These are phyloP conservation scores for Yamadazyma trypodendri DNA, from an alignment of 1,139 yeast species.

Conservation along the genomic window DNA sequence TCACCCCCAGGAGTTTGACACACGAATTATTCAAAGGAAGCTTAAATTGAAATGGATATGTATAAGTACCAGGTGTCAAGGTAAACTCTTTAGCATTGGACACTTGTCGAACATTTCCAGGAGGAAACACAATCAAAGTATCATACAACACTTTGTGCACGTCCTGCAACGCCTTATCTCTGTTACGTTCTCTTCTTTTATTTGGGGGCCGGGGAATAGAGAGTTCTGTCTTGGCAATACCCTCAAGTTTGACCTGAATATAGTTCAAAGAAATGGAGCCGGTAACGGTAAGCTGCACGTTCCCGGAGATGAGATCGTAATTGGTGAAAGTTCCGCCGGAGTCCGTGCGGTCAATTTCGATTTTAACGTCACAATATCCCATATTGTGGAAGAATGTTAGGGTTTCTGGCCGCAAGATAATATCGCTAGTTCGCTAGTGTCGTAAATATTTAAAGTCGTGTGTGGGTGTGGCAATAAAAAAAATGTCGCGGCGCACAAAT, in stretches of 20 bases:
- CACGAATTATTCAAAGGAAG: constrained; percentile 55
- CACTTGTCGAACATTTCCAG: constrained; percentile 49
- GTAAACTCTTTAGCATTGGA: constrained; percentile 55
- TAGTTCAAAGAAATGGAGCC: constrained; percentile 48
- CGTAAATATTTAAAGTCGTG: too few species aligned
- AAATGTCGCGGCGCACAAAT: background rate
- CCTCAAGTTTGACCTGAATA: constrained; percentile 62
- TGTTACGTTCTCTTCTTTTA: constrained; percentile 18
- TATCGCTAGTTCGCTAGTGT: background rate
- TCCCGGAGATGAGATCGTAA: constrained; percentile 50
- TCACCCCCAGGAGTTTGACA: constrained; percentile 40
- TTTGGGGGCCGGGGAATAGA: constrained; percentile 22
- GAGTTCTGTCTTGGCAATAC: constrained; percentile 45
- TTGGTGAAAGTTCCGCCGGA: constrained; percentile 52
- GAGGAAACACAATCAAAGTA: constrained; percentile 59
- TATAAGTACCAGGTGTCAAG: constrained; percentile 57
- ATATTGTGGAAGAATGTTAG: background rate
- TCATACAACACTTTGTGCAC: constrained; percentile 58
- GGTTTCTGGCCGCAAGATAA: background rate
- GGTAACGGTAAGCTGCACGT: constrained; percentile 41
- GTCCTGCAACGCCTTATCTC: constrained; percentile 33
- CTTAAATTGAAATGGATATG: constrained; percentile 55
- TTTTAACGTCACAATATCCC: constrained; percentile 25
- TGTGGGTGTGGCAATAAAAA: background rate
- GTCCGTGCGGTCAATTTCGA: constrained; percentile 35